These are phyloP conservation scores for Gossypium schwendimanii DNA, from an alignment of 441 rosid genomes.

Conservation along the genomic window DNA sequence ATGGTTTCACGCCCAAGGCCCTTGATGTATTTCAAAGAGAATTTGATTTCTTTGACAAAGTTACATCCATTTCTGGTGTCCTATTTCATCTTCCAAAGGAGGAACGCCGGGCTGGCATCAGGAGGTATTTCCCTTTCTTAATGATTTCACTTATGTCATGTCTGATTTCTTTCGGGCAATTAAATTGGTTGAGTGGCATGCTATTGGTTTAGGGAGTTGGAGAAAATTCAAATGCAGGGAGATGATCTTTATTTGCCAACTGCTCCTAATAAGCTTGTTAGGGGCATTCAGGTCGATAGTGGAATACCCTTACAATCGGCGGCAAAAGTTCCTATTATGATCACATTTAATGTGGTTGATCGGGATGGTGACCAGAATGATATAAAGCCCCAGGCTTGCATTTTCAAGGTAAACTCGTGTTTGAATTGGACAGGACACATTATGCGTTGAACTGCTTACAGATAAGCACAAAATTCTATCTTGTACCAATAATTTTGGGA, in stretches of 20 bases:
- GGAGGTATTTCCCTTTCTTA: slow-evolving; percentile 43
- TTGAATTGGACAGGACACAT: slow-evolving; percentile 9
- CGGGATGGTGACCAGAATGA: slow-evolving; percentile 57
- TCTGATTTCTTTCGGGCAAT: slow-evolving; percentile 9
- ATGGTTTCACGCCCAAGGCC: slow-evolving; percentile 75
- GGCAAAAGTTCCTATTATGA: slow-evolving; percentile 97
- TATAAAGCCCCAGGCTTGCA: slow-evolving; percentile 87
- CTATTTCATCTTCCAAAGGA: slow-evolving; percentile 78
- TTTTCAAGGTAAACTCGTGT: slow-evolving; percentile 69
- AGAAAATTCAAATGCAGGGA: slow-evolving; percentile 85
- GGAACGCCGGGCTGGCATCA: slow-evolving; percentile 92
- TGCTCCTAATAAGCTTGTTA: slow-evolving; percentile 80
- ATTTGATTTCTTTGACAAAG: slow-evolving; percentile 91
- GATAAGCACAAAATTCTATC: neutral
- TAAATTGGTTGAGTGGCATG: slow-evolving; percentile 21
- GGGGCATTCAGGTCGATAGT: slow-evolving; percentile 84
- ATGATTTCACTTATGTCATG: slow-evolving; percentile 5
- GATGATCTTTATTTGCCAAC: slow-evolving; percentile 94
- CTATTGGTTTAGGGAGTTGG: slow-evolving; percentile 60
- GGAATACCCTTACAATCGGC: slow-evolving; percentile 99
- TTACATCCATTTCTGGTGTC: slow-evolving; percentile 81
- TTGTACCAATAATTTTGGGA: slow-evolving; percentile 1
- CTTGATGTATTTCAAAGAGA: slow-evolving; percentile 74
- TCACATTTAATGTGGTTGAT: slow-evolving; percentile 85
- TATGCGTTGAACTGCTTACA: neutral